Evolutionary conservation across 1,284 basidiomycete species (phyloP).

Genomic region (Papiliotrema terrestris): DNA sequence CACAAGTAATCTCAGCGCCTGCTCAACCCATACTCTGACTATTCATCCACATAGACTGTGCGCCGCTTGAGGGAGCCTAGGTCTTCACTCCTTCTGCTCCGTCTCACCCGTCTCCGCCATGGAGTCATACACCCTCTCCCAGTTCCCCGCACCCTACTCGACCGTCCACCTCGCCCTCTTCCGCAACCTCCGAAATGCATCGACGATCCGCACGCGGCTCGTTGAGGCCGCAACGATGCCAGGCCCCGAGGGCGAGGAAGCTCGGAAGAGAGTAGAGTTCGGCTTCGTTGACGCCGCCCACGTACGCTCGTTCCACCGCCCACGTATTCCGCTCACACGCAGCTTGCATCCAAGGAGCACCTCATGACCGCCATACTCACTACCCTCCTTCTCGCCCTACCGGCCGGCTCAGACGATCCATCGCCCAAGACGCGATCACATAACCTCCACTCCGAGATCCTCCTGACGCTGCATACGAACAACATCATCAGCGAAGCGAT

Average conservation of each 20-base stretch:
- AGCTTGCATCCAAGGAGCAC: slow-evolving; percentile 54
- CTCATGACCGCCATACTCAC: slow-evolving; percentile 76
- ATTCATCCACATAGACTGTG: too few species aligned
- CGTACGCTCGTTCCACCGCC: too few species aligned
- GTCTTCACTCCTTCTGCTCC: too few species aligned
- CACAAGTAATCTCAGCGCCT: too few species aligned
- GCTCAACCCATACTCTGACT: too few species aligned
- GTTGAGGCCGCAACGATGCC: slow-evolving; percentile 62
- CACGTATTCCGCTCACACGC: neutral
- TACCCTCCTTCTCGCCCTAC: slow-evolving; percentile 63
- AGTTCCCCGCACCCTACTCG: slow-evolving; percentile 35
- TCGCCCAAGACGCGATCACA: slow-evolving; percentile 32
- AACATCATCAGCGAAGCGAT: slow-evolving; percentile 87
- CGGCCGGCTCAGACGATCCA: neutral
- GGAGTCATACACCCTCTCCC: slow-evolving; percentile 48
- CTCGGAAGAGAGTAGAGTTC: slow-evolving; percentile 73
- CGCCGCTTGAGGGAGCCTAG: too few species aligned
- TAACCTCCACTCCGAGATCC: slow-evolving; percentile 67
- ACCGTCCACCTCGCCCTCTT: slow-evolving; percentile 65
- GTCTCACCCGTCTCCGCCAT: too few species aligned
- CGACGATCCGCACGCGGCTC: slow-evolving; percentile 61
- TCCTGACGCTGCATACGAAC: slow-evolving; percentile 76
- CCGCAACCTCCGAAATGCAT: slow-evolving; percentile 62
- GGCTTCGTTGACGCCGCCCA: slow-evolving; percentile 73
- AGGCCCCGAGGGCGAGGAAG: slow-evolving; percentile 62